Percentiles rank a stretch among this genome's conserved stretches.
phyloP scores from a whole-genome alignment of 129 eudicot genomes.

The Lactuca sativa region DNA sequence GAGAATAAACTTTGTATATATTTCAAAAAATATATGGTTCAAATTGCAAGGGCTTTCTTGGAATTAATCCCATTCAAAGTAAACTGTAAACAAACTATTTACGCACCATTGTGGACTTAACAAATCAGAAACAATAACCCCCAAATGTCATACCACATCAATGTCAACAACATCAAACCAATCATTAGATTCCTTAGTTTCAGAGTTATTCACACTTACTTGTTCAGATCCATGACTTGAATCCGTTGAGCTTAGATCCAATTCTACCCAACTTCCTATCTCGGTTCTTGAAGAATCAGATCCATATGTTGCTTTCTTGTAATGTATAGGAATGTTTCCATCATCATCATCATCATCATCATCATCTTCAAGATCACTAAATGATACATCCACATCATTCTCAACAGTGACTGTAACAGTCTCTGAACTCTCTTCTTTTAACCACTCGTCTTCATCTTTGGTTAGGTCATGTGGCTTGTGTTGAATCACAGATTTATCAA shows the following conservation, averaged over 20 bases:
- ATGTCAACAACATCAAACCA: constrained; percentile 72
- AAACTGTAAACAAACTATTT: constrained; percentile 24
- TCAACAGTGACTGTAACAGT: constrained; percentile 44
- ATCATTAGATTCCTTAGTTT: constrained; percentile 46
- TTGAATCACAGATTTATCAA: constrained; percentile 57
- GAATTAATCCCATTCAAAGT: background rate
- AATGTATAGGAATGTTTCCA: constrained; percentile 58
- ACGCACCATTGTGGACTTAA: constrained; percentile 7
- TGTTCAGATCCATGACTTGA: constrained; percentile 36
- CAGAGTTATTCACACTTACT: constrained; percentile 35
- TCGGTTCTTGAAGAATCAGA: constrained; percentile 51
- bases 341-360: constrained; percentile 46
- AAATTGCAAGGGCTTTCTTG: too few species aligned
- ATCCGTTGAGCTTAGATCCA: constrained; percentile 43
- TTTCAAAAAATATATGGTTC: too few species aligned
- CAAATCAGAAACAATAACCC: background rate
- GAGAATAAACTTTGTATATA: too few species aligned
- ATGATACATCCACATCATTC: constrained; percentile 82
- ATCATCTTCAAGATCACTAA: constrained; percentile 85
- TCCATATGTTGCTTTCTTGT: constrained; percentile 39
- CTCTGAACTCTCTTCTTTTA: constrained; percentile 76
- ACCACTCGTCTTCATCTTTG: constrained; percentile 73
- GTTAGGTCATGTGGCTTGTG: constrained; percentile 27
- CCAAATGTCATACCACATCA: constrained; percentile 41
- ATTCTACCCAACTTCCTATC: constrained; percentile 48